A percentile compares a stretch with the other conserved stretches of the same genome.
Conservation (phyloP, 75 land plant species). For the Picea glauca region DNA sequence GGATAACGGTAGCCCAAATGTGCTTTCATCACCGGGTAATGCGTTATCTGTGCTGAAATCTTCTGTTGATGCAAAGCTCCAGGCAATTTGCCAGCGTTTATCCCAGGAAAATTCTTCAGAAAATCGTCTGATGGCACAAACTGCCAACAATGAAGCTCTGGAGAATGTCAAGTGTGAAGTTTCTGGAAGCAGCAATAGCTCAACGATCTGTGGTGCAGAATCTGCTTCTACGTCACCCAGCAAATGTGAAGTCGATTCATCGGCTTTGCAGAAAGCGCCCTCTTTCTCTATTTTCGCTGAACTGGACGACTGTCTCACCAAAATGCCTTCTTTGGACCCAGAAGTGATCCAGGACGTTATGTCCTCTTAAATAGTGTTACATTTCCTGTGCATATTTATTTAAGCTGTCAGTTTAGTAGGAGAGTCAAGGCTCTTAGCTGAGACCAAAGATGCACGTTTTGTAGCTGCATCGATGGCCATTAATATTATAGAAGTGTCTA, state of each 20-base stretch:
- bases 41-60: constrained; percentile 5
- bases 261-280: neutral
- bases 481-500: neutral
- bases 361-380: neutral
- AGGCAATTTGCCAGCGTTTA: neutral
- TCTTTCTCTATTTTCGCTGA: constrained; percentile 8
- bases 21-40: neutral
- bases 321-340: constrained; percentile 12
- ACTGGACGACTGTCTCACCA: constrained; percentile 5
- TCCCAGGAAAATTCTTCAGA: neutral
- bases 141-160: neutral
- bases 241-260: neutral
- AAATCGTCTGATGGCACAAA: neutral
- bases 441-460: neutral
- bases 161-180: neutral
- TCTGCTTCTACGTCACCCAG: neutral
- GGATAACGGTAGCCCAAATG: neutral
- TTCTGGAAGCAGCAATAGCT: neutral
- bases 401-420: neutral
- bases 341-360: constrained; percentile 4
- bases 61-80: constrained; percentile 10
- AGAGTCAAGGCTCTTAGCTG: neutral
- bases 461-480: neutral
- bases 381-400: neutral
- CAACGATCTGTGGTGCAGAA: neutral